These are phyloP conservation scores for Aspergillus pseudoviridinutans DNA, from an alignment of 2,329 filamentous ascomycete species.

Conservation along the genomic window DNA sequence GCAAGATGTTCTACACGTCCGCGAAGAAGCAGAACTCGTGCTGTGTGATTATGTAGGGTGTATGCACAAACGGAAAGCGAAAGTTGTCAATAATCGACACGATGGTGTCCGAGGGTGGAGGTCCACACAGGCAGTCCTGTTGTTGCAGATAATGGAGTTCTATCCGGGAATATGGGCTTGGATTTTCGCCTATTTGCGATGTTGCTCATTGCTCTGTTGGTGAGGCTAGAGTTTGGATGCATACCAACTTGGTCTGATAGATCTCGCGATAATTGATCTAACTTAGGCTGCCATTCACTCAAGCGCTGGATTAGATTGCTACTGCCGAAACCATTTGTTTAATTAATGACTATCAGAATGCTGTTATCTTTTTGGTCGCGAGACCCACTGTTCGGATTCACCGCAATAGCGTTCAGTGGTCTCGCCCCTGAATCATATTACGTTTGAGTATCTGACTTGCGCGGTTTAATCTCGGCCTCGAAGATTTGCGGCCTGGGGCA, in stretches of 20 bases:
- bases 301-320: not conserved
- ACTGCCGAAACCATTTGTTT: not conserved
- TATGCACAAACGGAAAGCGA: not conserved
- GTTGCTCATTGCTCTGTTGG: not conserved
- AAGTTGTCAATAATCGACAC: not conserved
- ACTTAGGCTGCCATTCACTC: not conserved
- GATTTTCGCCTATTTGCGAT: not conserved
- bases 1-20: constrained; percentile 91
- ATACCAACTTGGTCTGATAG: not conserved
- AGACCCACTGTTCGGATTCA: not conserved
- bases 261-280: not conserved
- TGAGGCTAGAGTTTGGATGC: not conserved
- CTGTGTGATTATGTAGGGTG: constrained; percentile 40
- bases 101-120: not conserved
- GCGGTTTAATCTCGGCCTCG: not conserved
- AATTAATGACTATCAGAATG: not conserved
- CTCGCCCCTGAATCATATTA: not conserved
- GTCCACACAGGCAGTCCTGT: not conserved
- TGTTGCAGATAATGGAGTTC: not conserved
- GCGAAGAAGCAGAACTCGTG: constrained; percentile 80
- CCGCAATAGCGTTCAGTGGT: not conserved
- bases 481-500: not conserved
- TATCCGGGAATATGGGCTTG: not conserved
- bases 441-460: not conserved
- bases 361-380: not conserved